Conservation (phyloP, 2,329 filamentous ascomycete species). For the Onygenales sp. region DNA sequence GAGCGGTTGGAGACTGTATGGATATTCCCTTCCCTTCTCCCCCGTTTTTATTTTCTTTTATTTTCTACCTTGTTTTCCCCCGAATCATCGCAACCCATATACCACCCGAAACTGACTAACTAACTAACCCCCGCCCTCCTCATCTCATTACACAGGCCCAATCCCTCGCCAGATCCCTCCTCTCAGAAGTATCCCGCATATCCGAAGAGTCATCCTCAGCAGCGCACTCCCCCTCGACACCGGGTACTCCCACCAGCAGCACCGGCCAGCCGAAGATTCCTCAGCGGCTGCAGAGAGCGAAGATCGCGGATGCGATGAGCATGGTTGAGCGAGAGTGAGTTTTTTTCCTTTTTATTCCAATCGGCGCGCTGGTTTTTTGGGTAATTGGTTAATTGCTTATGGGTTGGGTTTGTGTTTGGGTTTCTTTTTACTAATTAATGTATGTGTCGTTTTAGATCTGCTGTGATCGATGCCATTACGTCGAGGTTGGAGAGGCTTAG, state of each 20-base stretch:
- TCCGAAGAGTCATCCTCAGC: slow-evolving; percentile 18
- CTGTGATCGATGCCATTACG: slow-evolving; percentile 35
- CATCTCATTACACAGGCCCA: slow-evolving; percentile 24
- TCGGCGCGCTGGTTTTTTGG: background rate
- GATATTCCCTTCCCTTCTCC: background rate
- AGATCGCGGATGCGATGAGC: slow-evolving; percentile 38
- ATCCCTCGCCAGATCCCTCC: slow-evolving; percentile 26
- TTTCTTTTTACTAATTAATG: slow-evolving; percentile 8
- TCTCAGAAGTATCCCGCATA: slow-evolving; percentile 24
- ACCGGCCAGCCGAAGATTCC: slow-evolving; percentile 25
- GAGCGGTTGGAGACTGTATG: slow-evolving; percentile 33
- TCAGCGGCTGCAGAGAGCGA: slow-evolving; percentile 35
- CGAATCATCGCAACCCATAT: background rate
- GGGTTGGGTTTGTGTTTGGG: background rate
- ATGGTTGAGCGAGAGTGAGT: slow-evolving; percentile 42
- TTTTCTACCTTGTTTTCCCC: background rate
- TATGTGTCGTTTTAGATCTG: slow-evolving; percentile 21
- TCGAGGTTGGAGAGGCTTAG: slow-evolving; percentile 31
- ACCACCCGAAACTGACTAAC: background rate
- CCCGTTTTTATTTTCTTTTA: background rate
- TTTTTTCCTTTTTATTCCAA: background rate
- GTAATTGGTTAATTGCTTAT: background rate
- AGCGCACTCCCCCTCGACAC: slow-evolving; percentile 17
- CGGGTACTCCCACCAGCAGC: slow-evolving; percentile 17
- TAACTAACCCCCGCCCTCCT: background rate